These are phyloP conservation scores for baker's yeast (Saccharomyces cerevisiae) DNA, from an alignment of 805 yeast genomes.

Conservation along the genomic window DNA sequence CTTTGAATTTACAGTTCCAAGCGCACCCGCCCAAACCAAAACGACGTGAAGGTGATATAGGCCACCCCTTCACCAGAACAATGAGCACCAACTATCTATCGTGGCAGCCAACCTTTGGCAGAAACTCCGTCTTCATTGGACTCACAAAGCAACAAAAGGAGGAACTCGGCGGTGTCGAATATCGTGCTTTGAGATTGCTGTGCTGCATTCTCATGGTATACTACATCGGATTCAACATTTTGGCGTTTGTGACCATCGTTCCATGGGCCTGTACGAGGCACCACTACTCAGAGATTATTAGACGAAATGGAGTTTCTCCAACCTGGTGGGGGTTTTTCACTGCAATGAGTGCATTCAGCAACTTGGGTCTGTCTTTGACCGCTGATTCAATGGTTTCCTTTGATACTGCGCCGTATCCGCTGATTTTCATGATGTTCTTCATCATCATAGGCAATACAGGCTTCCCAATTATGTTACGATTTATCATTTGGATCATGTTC, in stretches of 20 bases:
- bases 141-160: constrained; percentile 76
- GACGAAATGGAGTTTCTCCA: constrained; percentile 53
- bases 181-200: constrained; percentile 72
- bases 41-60: background rate
- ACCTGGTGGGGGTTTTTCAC: constrained; percentile 93
- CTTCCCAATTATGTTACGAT: constrained; percentile 74
- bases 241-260: constrained; percentile 43
- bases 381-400: constrained; percentile 71
- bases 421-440: constrained; percentile 56
- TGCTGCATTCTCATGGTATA: constrained; percentile 54
- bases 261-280: constrained; percentile 48
- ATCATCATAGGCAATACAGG: constrained; percentile 91
- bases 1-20: background rate
- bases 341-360: constrained; percentile 67
- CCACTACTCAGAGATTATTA: constrained; percentile 37
- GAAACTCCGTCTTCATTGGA: constrained; percentile 85
- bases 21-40: background rate
- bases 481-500: constrained; percentile 70
- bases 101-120: constrained; percentile 85
- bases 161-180: constrained; percentile 95
- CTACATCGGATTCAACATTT: constrained; percentile 63
- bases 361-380: constrained; percentile 73
- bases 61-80: constrained; percentile 19
- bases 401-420: constrained; percentile 51
- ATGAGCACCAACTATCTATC: constrained; percentile 65